Conservation (phyloP, 768 basidiomycete genomes). For the Terana coerulea region DNA sequence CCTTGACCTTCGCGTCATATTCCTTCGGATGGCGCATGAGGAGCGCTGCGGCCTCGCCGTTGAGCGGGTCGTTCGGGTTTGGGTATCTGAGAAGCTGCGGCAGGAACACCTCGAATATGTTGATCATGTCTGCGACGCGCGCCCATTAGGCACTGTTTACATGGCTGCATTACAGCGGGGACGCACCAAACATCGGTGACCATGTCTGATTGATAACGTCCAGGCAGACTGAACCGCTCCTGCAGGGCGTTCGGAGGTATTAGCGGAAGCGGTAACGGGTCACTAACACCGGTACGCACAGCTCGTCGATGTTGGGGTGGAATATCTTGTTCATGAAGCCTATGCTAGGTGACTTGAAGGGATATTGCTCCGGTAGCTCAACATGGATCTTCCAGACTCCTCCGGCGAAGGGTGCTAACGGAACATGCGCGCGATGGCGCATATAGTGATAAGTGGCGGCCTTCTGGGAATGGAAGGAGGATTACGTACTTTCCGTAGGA, state of each 20-base stretch:
- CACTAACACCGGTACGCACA: constrained; percentile 75
- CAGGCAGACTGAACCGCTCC: constrained; percentile 96
- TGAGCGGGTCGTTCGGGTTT: constrained; percentile 96
- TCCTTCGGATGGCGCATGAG: constrained; percentile 97
- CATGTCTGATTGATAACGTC: constrained; percentile 99
- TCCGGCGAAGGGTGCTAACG: constrained; percentile 88
- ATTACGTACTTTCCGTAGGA: constrained; percentile 83
- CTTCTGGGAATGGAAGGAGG: not conserved
- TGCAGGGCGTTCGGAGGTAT: constrained; percentile 29
- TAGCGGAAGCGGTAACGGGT: constrained; percentile 12
- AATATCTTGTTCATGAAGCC: constrained; percentile 99
- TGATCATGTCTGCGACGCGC: constrained; percentile 82
- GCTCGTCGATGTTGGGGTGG: constrained; percentile 98
- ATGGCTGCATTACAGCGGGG: not conserved
- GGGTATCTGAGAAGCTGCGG: constrained; percentile 97
- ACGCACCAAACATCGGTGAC: constrained; percentile 99
- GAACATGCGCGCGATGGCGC: not conserved
- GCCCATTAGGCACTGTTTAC: not conserved
- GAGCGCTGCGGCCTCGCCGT: constrained; percentile 95
- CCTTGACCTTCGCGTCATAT: constrained; percentile 92
- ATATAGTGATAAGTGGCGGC: not conserved
- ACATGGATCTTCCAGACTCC: constrained; percentile 99
- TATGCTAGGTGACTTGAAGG: constrained; percentile 98
- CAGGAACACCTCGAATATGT: constrained; percentile 97
- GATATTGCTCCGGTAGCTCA: constrained; percentile 96